phyloP scores from a whole-genome alignment of 371 early-diverging fungal genomes.

The Cokeromyces recurvatus region DNA sequence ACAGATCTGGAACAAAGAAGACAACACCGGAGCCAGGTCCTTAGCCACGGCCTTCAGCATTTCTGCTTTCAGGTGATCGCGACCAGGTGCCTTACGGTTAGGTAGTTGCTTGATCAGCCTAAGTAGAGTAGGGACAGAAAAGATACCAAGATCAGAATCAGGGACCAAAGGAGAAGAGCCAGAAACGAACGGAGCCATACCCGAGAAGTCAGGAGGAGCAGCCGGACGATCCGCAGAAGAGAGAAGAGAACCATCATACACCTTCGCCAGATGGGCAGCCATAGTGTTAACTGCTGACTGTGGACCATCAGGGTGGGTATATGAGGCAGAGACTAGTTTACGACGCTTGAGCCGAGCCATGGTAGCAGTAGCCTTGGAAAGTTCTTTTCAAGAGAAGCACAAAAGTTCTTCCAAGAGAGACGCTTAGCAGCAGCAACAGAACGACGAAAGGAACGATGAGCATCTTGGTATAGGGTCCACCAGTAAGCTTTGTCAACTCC shows the following conservation, averaged over 20 bases:
- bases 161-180: neutral
- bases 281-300: slow-evolving; percentile 3
- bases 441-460: neutral
- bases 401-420: slow-evolving; percentile 1
- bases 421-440: neutral
- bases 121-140: neutral
- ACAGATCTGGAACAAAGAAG: slow-evolving; percentile 11
- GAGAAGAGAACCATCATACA: slow-evolving; percentile 5
- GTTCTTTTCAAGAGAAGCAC: neutral
- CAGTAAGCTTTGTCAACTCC: neutral
- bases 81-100: slow-evolving; percentile 13
- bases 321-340: neutral
- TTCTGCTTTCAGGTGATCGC: slow-evolving; percentile 19
- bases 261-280: slow-evolving; percentile 5
- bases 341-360: slow-evolving; percentile 1
- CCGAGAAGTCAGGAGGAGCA: neutral
- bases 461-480: slow-evolving; percentile 1
- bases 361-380: slow-evolving; percentile 2
- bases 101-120: neutral
- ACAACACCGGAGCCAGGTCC: slow-evolving; percentile 1
- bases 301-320: slow-evolving; percentile 12
- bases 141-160: neutral
- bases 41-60: slow-evolving; percentile 19
- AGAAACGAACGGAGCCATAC: neutral
- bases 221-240: neutral